Base-by-base conservation (phyloP, 345 rosid genomes). In the Murraya paniculata region DNA sequence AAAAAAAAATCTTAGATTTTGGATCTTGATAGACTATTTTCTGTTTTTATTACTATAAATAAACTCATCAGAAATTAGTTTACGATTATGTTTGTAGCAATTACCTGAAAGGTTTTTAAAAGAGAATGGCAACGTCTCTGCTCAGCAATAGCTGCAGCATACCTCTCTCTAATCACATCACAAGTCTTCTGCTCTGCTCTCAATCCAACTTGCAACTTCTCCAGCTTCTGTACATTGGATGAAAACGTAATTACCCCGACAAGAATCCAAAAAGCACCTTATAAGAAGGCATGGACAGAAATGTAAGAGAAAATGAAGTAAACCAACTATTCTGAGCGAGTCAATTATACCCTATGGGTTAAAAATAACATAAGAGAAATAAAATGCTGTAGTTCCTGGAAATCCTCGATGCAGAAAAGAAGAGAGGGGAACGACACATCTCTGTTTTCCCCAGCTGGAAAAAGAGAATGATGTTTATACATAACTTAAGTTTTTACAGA, bases 61-160 rank as follows among this genome's bases (percentile, higher is more conserved):
- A 38, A 61, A 60, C 33, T 50, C 35, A 30, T 41, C 56, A 13
- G 11, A 59, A 45, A 57, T n/a, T 36, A 41, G 60, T 35, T 35
- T 24, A 18, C 35, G 50, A 77, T 28, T 55, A 55, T 39, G 62
- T 48, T 70, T 24, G 68, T 11, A 61, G 73, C 73, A 73, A 81
- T 67, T 84, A 94, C 98, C 94, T 90, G 94, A 80, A 91, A 88
- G 64, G 88, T 82, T 89, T 87, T 87, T 71, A 80, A 84, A 60
- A 88, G 86, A 67, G 87, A 82, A 81, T 81, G 89, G 78, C 89
- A 81, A 72, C 35, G 84, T 50, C 93, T 90, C 81, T 91, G 91
- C 79, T 86, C 92, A 18, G 90, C 86, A 82, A 88, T 79, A 82
- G 92, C 89, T 22, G 93, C 89, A 53, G 85, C 81, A 81, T 85